Evolutionary conservation across 768 basidiomycete genomes (phyloP).

Genomic region (Lentinula aciculospora): DNA sequence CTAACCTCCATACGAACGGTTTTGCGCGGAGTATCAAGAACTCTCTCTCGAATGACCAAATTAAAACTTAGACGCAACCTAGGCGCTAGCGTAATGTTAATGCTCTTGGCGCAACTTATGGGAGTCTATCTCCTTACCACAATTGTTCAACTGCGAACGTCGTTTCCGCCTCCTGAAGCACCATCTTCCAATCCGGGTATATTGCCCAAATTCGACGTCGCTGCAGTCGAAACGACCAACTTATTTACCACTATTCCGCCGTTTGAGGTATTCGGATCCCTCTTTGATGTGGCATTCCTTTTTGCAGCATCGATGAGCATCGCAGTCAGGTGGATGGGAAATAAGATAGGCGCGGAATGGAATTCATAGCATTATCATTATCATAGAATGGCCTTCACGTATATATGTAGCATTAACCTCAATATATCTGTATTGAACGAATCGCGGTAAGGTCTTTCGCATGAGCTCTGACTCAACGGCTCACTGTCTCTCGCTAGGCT

Average conservation of each 20-base stretch:
- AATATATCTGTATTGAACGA: no score
- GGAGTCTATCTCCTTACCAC: constrained; percentile 82
- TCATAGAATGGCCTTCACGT: no score
- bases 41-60: constrained; percentile 56
- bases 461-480: no score
- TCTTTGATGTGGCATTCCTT: constrained; percentile 74
- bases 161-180: constrained; percentile 58
- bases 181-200: not conserved
- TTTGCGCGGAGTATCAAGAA: constrained; percentile 60
- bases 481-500: no score
- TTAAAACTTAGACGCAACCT: constrained; percentile 37
- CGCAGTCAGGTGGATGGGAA: constrained; percentile 45
- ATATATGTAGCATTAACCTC: no score
- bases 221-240: constrained; percentile 24
- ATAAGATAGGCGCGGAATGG: constrained; percentile 30
- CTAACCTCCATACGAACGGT: constrained; percentile 67
- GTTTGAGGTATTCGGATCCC: constrained; percentile 65
- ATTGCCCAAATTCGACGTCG: not conserved
- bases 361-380: not conserved
- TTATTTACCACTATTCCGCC: constrained; percentile 70
- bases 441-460: no score
- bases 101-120: constrained; percentile 80
- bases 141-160: constrained; percentile 74
- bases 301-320: constrained; percentile 45
- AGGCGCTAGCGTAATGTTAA: constrained; percentile 70